Conservation (phyloP, 2,329 filamentous ascomycete genomes). For the Berkeleyomyces rouxiae region DNA sequence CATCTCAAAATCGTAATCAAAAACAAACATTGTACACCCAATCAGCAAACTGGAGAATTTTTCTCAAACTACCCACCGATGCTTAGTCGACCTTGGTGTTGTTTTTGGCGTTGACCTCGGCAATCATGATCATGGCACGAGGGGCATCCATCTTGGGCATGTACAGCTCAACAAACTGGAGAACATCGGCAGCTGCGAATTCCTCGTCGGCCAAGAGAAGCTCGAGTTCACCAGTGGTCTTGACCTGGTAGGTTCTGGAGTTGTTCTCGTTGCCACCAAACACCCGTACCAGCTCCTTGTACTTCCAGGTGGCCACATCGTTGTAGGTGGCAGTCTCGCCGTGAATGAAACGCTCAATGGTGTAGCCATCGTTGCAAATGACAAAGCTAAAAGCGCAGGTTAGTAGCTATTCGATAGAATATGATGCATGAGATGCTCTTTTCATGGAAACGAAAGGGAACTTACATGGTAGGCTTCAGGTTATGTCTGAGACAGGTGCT, state of each 20-base stretch:
- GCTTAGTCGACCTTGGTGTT: conserved; percentile 34
- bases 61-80: neutral
- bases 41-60: neutral
- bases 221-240: conserved; percentile 52
- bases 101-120: conserved; percentile 50
- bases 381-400: conserved; percentile 41
- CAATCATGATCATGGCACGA: conserved; percentile 49
- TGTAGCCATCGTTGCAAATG: conserved; percentile 78
- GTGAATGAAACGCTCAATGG: conserved; percentile 79
- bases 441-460: conserved; percentile 12
- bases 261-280: conserved; percentile 46
- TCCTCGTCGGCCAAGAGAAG: conserved; percentile 44
- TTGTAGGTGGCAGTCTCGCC: conserved; percentile 69
- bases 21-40: neutral
- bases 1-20: neutral
- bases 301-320: conserved; percentile 61
- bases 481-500: conserved; percentile 66
- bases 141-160: conserved; percentile 71
- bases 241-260: conserved; percentile 47
- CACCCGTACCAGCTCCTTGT: conserved; percentile 47
- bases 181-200: conserved; percentile 39
- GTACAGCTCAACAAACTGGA: conserved; percentile 66
- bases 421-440: too few relatives aligned
- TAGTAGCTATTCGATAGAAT: conserved; percentile 11
- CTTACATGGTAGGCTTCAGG: conserved; percentile 60